These are phyloP conservation scores for Anthoceros angustus DNA, from an alignment of 225 moss, liverwort and hornwort genomes.

Conservation along the genomic window DNA sequence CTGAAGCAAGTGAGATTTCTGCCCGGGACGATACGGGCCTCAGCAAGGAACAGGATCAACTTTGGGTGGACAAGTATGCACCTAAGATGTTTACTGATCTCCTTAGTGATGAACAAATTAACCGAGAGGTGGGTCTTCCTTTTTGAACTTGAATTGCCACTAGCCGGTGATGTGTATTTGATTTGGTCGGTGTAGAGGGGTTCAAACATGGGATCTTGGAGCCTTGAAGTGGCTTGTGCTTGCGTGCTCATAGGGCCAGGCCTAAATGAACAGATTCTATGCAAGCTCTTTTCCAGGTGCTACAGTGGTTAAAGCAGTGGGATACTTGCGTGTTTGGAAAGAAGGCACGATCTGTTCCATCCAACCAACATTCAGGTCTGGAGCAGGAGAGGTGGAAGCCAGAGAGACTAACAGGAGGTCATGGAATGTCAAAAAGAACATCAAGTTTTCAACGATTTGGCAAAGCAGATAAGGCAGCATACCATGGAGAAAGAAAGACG, in stretches of 20 bases:
- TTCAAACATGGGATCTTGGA: too few relatives aligned
- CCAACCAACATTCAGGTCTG: slow-evolving; percentile 3
- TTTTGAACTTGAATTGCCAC: not conserved
- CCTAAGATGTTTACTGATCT: slow-evolving; percentile 82
- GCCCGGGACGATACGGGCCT: slow-evolving; percentile 15
- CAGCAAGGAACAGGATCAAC: slow-evolving; percentile 37
- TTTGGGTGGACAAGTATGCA: slow-evolving; percentile 96
- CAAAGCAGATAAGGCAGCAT: too few relatives aligned
- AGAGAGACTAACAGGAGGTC: slow-evolving; percentile 20
- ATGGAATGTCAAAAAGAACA: not conserved
- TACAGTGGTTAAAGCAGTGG: slow-evolving; percentile 97
- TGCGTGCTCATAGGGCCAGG: too few relatives aligned
- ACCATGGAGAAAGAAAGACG: too few relatives aligned
- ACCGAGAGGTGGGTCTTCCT: slow-evolving; percentile 55
- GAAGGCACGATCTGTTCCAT: slow-evolving; percentile 43
- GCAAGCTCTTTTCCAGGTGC: slow-evolving; percentile 37
- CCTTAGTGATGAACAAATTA: slow-evolving; percentile 90
- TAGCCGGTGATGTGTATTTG: not conserved
- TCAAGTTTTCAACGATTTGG: too few relatives aligned
- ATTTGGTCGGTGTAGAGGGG: too few relatives aligned
- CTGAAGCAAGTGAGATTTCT: slow-evolving; percentile 8
- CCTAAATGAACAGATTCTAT: too few relatives aligned
- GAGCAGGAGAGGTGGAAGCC: slow-evolving; percentile 20
- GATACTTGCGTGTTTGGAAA: slow-evolving; percentile 71
- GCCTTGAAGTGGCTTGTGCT: too few relatives aligned